Percentiles rank a stretch among this genome's conserved stretches.
Conservation (phyloP, 2,329 filamentous ascomycete species). For the Aureobasidium mangrovei region DNA sequence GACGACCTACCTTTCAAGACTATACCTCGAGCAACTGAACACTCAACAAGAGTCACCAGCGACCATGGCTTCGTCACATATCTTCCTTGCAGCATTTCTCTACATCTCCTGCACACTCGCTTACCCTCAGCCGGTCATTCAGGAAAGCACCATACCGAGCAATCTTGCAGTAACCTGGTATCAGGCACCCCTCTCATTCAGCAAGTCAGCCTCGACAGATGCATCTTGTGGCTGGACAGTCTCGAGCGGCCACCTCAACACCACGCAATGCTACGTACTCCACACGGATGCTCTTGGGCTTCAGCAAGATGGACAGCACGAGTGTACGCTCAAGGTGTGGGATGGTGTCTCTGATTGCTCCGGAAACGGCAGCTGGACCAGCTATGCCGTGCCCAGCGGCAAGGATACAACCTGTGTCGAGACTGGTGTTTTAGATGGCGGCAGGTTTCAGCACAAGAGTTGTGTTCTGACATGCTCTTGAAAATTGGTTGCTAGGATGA, state of each 20-base stretch:
- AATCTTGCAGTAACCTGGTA: constrained; percentile 13
- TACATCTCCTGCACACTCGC: not conserved
- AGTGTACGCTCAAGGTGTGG: constrained; percentile 19
- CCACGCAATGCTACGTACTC: constrained; percentile 17
- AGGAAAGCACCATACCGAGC: not conserved
- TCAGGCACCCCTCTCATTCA: constrained; percentile 14
- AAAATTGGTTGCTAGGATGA: not conserved
- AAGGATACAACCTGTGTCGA: constrained; percentile 17
- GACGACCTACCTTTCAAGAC: too few species aligned
- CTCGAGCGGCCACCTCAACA: constrained; percentile 15
- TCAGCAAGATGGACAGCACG: constrained; percentile 14
- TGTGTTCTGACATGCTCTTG: constrained; percentile 22
- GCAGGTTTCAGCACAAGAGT: constrained; percentile 19
- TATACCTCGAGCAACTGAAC: too few species aligned
- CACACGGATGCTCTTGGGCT: constrained; percentile 17
- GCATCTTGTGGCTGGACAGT: constrained; percentile 16
- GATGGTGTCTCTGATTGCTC: constrained; percentile 18
- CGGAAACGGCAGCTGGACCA: constrained; percentile 8
- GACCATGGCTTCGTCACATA: not conserved
- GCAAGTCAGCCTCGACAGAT: not conserved
- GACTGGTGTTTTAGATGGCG: constrained; percentile 21
- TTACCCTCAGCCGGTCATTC: not conserved
- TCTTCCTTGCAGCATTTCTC: not conserved
- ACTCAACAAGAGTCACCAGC: not conserved
- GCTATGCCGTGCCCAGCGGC: constrained; percentile 9